These are phyloP conservation scores for Pleurotus tuoliensis DNA, from an alignment of 768 basidiomycete species.

Conservation along the genomic window DNA sequence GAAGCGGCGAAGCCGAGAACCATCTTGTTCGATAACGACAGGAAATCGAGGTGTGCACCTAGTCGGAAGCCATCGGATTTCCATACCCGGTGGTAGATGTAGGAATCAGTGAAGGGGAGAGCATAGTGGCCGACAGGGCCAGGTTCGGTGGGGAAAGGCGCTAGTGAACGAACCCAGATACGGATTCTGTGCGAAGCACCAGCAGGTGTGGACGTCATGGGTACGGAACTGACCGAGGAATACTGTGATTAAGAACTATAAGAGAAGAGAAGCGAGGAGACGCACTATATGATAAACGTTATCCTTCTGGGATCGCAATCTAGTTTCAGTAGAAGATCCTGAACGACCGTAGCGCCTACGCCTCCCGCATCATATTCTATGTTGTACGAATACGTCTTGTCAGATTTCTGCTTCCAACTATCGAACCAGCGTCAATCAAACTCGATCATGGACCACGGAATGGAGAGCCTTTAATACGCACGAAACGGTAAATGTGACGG, in stretches of 20 bases:
- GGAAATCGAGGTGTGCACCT: constrained; percentile 54
- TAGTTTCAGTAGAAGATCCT: constrained; percentile 46
- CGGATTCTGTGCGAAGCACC: constrained; percentile 63
- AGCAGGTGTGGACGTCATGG: constrained; percentile 46
- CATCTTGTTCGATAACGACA: constrained; percentile 42
- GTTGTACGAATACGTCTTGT: constrained; percentile 47
- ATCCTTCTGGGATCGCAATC: constrained; percentile 51
- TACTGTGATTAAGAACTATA: constrained; percentile 1
- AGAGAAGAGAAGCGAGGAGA: constrained; percentile 9
- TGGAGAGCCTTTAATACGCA: constrained; percentile 17
- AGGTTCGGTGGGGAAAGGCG: constrained; percentile 25
- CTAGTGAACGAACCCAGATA: constrained; percentile 55
- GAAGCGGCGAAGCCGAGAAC: constrained; percentile 38
- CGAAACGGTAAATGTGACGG: constrained; percentile 55
- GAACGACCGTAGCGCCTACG: constrained; percentile 50
- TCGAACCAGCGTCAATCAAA: background rate
- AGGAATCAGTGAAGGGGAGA: constrained; percentile 43
- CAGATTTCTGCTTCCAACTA: constrained; percentile 47
- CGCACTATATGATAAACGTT: constrained; percentile 61
- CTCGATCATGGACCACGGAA: background rate
- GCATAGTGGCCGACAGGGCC: constrained; percentile 36
- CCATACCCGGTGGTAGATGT: constrained; percentile 63
- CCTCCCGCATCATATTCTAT: constrained; percentile 66
- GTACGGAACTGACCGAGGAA: constrained; percentile 40
- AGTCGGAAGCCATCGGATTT: constrained; percentile 61